phyloP scores from a whole-genome alignment of 1,139 yeast species.

The Entelexis paramagnoliae region DNA sequence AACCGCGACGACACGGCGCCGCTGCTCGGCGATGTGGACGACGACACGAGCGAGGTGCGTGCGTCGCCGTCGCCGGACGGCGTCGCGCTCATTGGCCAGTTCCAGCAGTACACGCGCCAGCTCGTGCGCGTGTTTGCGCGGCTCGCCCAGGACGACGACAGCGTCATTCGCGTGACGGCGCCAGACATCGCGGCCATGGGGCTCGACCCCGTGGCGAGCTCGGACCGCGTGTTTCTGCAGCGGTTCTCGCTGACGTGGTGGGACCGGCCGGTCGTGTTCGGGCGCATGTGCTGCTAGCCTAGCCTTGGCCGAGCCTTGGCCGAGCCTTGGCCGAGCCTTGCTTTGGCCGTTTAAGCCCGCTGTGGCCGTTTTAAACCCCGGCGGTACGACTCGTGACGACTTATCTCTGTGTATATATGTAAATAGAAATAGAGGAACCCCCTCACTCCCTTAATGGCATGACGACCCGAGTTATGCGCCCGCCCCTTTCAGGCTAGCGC shows the following conservation, averaged over 20 bases:
- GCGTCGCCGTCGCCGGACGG: constrained; percentile 17
- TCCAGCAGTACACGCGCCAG: constrained; percentile 25
- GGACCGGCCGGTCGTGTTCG: constrained; percentile 35
- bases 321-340: too few relatives aligned
- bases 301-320: too few relatives aligned
- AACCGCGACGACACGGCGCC: constrained; percentile 31
- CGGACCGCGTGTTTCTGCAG: constrained; percentile 48
- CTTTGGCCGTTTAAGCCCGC: too few relatives aligned
- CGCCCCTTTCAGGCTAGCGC: too few relatives aligned
- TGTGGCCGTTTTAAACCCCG: too few relatives aligned
- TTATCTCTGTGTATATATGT: background rate
- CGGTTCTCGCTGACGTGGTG: constrained; percentile 50
- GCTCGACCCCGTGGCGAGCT: constrained; percentile 54
- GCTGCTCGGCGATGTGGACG: constrained; percentile 6
- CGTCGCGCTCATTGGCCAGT: constrained; percentile 23
- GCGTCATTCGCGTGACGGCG: constrained; percentile 16
- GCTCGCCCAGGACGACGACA: constrained; percentile 21
- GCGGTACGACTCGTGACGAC: too few relatives aligned
- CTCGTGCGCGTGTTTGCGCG: constrained; percentile 22
- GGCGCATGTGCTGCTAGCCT: constrained; percentile 25
- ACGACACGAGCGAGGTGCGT: background rate
- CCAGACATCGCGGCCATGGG: constrained; percentile 59
- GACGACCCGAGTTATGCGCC: background rate
- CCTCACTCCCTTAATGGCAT: too few relatives aligned
- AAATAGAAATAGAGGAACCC: too few relatives aligned